Evolutionary conservation across 495 filamentous ascomycete genomes (phyloP).

Genomic region (Hypoxylon cercidicola): DNA sequence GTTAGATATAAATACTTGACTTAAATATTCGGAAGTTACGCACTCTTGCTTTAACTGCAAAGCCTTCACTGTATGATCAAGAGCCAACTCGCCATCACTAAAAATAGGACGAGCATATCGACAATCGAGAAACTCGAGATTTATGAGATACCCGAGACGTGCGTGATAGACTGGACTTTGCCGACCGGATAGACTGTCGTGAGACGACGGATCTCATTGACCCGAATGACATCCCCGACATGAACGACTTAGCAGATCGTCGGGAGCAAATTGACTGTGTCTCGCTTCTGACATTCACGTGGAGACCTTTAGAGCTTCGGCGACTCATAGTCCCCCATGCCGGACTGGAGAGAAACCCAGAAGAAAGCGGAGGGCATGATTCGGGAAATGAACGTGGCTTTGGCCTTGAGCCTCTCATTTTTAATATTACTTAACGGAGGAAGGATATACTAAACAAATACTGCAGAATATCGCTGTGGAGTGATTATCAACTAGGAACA

Average conservation of each 20-base stretch:
- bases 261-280: background rate
- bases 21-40: no score
- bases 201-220: background rate
- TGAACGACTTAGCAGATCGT: background rate
- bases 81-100: no score
- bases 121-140: background rate
- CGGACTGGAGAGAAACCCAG: background rate
- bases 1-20: no score
- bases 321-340: background rate
- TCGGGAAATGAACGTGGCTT: no score
- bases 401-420: no score
- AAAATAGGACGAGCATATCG: background rate
- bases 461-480: no score
- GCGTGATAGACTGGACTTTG: background rate
- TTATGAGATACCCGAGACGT: background rate
- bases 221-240: background rate
- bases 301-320: background rate
- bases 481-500: background rate
- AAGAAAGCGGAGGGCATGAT: no score
- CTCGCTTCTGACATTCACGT: background rate
- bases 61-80: no score
- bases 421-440: no score
- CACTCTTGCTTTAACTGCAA: no score
- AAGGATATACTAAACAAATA: no score
- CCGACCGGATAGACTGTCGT: background rate